These are phyloP conservation scores for Symbiodinium pilosum DNA, from an alignment of 73 alveolate genomes.

Conservation along the genomic window DNA sequence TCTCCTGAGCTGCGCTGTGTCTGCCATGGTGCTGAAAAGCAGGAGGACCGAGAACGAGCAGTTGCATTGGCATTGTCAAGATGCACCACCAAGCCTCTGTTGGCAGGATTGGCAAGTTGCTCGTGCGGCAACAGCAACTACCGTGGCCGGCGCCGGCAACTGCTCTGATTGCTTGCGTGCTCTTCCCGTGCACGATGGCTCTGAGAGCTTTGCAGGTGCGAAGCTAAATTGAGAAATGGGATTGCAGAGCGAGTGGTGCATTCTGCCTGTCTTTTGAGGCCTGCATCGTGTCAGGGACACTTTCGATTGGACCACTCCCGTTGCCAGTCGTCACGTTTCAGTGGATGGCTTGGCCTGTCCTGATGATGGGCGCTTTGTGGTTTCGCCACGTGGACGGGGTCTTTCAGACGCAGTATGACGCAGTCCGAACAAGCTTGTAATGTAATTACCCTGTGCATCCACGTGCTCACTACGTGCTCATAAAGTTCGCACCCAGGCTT, in stretches of 20 bases:
- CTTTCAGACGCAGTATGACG: background rate
- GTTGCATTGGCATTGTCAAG: background rate
- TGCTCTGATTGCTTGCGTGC: constrained; percentile 45
- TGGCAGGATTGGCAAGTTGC: constrained; percentile 9
- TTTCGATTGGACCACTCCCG: background rate
- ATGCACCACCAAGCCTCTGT: too few relatives aligned
- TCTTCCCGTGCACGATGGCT: constrained; percentile 73
- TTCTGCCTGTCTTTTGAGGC: background rate
- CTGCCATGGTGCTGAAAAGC: constrained; percentile 1
- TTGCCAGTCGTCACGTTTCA: constrained; percentile 49
- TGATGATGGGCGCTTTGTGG: constrained; percentile 81
- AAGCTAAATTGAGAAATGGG: too few relatives aligned
- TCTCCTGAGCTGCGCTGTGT: too few relatives aligned
- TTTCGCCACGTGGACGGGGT: constrained; percentile 52
- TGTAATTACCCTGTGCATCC: background rate
- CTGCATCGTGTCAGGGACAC: constrained; percentile 33
- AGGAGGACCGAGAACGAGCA: background rate
- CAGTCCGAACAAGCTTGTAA: background rate
- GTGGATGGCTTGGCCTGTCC: constrained; percentile 75
- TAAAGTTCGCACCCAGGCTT: constrained; percentile 12
- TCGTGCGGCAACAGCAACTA: constrained; percentile 38
- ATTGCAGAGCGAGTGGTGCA: background rate
- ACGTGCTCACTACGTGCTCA: background rate
- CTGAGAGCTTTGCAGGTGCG: constrained; percentile 67
- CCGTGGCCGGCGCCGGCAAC: constrained; percentile 91